Base-by-base conservation (phyloP, 2,329 filamentous ascomycete genomes). In the Pseudogymnoascus sp. region DNA sequence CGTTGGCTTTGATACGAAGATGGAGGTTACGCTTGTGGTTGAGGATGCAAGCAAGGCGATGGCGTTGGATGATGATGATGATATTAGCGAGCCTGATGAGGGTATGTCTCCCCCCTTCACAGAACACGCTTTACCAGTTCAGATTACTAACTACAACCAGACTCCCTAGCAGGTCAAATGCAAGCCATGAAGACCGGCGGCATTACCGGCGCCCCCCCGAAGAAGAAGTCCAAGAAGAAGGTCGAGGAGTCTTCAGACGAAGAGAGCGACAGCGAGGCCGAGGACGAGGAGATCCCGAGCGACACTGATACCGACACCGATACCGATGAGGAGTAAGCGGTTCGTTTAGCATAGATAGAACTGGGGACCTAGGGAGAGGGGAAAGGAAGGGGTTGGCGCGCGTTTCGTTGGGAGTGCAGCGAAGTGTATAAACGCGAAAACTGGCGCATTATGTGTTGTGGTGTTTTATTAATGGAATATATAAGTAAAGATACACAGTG, bases 31-130 rank as follows among this genome's bases (percentile, higher is more conserved):
- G 1, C 81, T 99, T 61, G 84, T 89, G 29, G 91, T 99, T 7
- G 92, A 96, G 71, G 92, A 97, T 70, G 87, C 90, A 35, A 89
- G 85, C 75, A 94, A 93, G 78, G 92, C 91, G 4, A 88, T 84
- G 17, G 84, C 88, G 68, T 87, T 96, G 72, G 84, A 85, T 60
- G 89, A 87, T 58, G 92, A 97, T 68, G 94, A 96, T 70, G 94
- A 99, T 63, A 99, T 99, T 68, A 96, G 91, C 73, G 94, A 99
- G 74, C 94, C 95, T 36, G 94, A 97, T 66, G 94, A 99, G 81
- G 94, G 94, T 96, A 82, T 80, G 87, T 80, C 17, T 25, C 7
- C 60, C 8, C 27, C 13, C 44, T 25, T 41, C 17, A 17, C 29
- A 55, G 4, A 33, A 21, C 15, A n/a, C 12, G 13, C 15, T 5